These are phyloP conservation scores for Fusarium burgessii DNA, from an alignment of 2,329 filamentous ascomycete genomes.

Conservation along the genomic window DNA sequence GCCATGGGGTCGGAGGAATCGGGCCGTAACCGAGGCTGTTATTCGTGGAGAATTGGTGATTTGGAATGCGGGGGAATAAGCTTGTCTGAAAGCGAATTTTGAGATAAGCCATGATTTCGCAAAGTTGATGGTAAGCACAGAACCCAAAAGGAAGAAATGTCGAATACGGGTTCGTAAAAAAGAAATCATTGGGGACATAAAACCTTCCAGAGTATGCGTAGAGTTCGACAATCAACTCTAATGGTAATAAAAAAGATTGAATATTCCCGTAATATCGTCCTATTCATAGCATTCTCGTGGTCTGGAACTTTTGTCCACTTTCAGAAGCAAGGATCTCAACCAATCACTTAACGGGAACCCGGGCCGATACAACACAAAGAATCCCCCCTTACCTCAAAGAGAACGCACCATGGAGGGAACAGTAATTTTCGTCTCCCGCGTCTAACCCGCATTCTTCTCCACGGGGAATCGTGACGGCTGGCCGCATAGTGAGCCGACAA, in stretches of 20 bases:
- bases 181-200: neutral
- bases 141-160: neutral
- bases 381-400: conserved; percentile 1
- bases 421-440: conserved; percentile 14
- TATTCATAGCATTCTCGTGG: neutral
- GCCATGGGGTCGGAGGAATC: conserved; percentile 24
- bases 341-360: conserved; percentile 27
- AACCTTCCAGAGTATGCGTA: neutral
- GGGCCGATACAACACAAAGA: conserved; percentile 21
- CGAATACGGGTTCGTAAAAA: neutral
- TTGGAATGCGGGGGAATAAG: conserved; percentile 36
- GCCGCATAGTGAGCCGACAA: conserved; percentile 15
- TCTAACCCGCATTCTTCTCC: conserved; percentile 4
- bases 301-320: conserved; percentile 1
- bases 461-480: conserved; percentile 14
- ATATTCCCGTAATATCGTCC: neutral
- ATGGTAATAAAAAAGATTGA: neutral
- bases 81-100: neutral
- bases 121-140: neutral
- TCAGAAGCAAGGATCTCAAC: conserved; percentile 13
- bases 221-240: neutral
- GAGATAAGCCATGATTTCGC: neutral
- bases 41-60: conserved; percentile 37
- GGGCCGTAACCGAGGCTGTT: conserved; percentile 22
- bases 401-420: neutral